Percentiles rank a stretch among this genome's conserved stretches.
Evolutionary conservation across 1,284 basidiomycete genomes (phyloP).

Genomic region (Trichosporon inkin): DNA sequence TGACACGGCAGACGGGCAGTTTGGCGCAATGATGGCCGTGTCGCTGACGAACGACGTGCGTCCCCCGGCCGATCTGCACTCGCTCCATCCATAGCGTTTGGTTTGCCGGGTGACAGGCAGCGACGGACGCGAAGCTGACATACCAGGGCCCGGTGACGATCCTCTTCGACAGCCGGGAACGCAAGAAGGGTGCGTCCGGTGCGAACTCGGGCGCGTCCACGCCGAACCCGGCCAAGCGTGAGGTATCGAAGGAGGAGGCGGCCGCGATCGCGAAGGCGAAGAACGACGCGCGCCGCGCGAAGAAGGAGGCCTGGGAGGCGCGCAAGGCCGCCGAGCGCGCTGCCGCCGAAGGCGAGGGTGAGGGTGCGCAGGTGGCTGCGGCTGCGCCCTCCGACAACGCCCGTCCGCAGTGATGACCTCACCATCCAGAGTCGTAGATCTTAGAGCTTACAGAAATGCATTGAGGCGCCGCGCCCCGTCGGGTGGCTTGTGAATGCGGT

Average conservation of each 20-base stretch:
- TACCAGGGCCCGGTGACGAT: slow-evolving; percentile 74
- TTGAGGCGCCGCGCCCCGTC: not conserved
- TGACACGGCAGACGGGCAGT: slow-evolving; percentile 56
- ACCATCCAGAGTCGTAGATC: not conserved
- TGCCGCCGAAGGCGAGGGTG: not conserved
- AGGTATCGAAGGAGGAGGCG: slow-evolving; percentile 13
- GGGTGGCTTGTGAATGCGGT: not conserved
- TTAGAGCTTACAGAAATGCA: not conserved
- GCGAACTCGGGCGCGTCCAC: slow-evolving; percentile 12
- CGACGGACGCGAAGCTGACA: too few relatives aligned
- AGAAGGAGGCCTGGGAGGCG: slow-evolving; percentile 20
- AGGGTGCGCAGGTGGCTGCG: not conserved
- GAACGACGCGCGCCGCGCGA: slow-evolving; percentile 17
- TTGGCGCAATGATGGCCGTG: slow-evolving; percentile 92
- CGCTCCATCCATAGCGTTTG: too few relatives aligned
- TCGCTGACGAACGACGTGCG: slow-evolving; percentile 74
- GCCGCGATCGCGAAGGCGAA: slow-evolving; percentile 18
- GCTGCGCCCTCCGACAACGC: not conserved
- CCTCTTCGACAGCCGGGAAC: slow-evolving; percentile 58
- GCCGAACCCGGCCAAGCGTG: slow-evolving; percentile 9
- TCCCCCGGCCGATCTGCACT: slow-evolving; percentile 4
- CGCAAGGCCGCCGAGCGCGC: slow-evolving; percentile 15
- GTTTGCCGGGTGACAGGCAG: too few relatives aligned
- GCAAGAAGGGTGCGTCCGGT: slow-evolving; percentile 8
- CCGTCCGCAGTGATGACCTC: not conserved